These are phyloP conservation scores for Collybia mongolica DNA, from an alignment of 768 basidiomycete genomes.

Conservation along the genomic window DNA sequence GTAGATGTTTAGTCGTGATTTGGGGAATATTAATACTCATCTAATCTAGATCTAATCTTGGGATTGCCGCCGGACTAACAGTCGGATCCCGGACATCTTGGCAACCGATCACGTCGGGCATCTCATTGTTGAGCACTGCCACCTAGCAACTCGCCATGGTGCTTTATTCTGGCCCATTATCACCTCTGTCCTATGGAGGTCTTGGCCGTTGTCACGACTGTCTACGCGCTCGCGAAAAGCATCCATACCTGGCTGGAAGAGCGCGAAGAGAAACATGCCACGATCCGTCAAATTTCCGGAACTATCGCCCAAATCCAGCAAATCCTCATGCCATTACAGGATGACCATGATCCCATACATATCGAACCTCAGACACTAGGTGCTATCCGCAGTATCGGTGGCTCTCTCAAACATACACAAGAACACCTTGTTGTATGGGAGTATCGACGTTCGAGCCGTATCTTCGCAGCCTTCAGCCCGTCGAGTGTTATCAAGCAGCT, in stretches of 20 bases:
- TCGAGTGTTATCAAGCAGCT: constrained; percentile 14
- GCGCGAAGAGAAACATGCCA: constrained; percentile 12
- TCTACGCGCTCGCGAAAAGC: constrained; percentile 13
- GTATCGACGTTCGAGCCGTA: constrained; percentile 6
- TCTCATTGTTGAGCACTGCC: too few species aligned
- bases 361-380: constrained; percentile 7
- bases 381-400: constrained; percentile 17
- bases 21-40: too few species aligned
- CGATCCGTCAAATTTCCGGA: constrained; percentile 14
- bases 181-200: constrained; percentile 6
- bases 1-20: too few species aligned
- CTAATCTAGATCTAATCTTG: too few species aligned
- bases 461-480: constrained; percentile 20
- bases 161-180: too few species aligned
- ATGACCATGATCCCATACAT: neutral
- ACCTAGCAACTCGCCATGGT: too few species aligned
- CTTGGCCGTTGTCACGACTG: constrained; percentile 10
- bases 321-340: constrained; percentile 14
- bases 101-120: too few species aligned
- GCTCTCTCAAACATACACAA: constrained; percentile 14
- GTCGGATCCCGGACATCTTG: too few species aligned
- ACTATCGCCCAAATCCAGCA: constrained; percentile 14
- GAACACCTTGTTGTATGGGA: constrained; percentile 19
- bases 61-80: too few species aligned
- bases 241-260: constrained; percentile 15